Conservation (phyloP, 495 filamentous ascomycete species). For the Daldinia caldariorum region DNA sequence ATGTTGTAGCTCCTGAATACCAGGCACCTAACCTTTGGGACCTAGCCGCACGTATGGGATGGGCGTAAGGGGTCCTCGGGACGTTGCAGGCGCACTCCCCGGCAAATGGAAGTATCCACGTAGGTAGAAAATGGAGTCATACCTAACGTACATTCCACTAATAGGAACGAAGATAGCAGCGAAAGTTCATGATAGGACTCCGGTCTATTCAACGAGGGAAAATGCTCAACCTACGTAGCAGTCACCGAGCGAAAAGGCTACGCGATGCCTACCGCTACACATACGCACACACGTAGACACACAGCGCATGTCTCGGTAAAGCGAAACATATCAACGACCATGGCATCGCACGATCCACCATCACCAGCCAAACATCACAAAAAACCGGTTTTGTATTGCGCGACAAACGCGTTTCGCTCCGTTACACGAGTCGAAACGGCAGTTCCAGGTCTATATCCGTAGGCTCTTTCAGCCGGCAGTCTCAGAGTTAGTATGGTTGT, state of each 20-base stretch:
- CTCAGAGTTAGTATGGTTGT: no score
- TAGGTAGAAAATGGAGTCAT: background rate
- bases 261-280: background rate
- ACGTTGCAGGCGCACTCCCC: slow-evolving; percentile 4
- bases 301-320: slow-evolving; percentile 39
- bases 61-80: slow-evolving; percentile 5
- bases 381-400: slow-evolving; percentile 30
- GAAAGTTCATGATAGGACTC: background rate
- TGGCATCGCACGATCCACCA: slow-evolving; percentile 20
- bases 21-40: no score
- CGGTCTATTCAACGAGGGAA: background rate
- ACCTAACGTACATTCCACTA: background rate
- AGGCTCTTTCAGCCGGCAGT: background rate
- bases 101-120: background rate
- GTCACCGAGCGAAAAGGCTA: background rate
- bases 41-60: background rate
- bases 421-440: slow-evolving; percentile 17
- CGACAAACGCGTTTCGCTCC: slow-evolving; percentile 23
- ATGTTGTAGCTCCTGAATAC: background rate
- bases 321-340: slow-evolving; percentile 29
- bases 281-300: slow-evolving; percentile 5
- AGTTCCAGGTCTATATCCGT: slow-evolving; percentile 25
- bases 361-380: background rate
- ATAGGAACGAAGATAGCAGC: background rate
- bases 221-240: background rate